Evolutionary conservation across 805 yeast species (phyloP), one percentile per base, ranked within the genome.

Genomic region (Kodamaea neixiangensis): DNA sequence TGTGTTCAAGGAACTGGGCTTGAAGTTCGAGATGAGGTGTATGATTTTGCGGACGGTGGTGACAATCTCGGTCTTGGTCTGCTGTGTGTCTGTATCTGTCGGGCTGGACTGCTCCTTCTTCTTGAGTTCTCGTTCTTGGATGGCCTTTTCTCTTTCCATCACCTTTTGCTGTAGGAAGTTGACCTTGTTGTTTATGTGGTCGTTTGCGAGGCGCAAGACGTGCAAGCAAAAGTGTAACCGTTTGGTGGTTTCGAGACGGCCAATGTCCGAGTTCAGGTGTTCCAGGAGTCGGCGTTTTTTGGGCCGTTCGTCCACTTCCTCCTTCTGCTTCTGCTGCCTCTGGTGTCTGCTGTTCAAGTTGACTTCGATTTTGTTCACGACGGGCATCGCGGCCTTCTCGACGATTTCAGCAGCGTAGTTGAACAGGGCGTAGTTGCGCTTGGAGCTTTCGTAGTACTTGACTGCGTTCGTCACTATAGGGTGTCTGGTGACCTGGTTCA

Each of bases 31-130:
- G 9, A 94, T 87, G 35, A 93, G 82, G 38, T 84, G 82, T 33
- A 92, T 91, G 44, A 91, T 90, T 63, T 90, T 93, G 65, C 89
- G 89, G 20, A 94, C 92, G 0, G 97, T 94, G 0, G 87, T 80
- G 7, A 92, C 85, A 33, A 93, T 89, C 58, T 93, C 99, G 57
- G 84, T 80, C 55, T 89, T 87, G 33, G 92, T 78, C 42, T 82
- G 67, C 49, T 67, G 70, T 1, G 68, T 41, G 21, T 41, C 46
- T 18, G 46, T 46, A 35, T 43, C 57, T 3, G 47, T 53, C 7
- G 31, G 31, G 11, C 11, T 25, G 10, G 31, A 25, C 11, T 25
- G 31, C 9, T 44, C 35, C 33, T 48, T 47, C 59, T 58, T 37
- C 53, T 50, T 54, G 54, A 53, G 38, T 44, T 56, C 62, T 57